These are phyloP conservation scores for Bassia scoparia DNA, from an alignment of 148 eudicot genomes.

Conservation along the genomic window DNA sequence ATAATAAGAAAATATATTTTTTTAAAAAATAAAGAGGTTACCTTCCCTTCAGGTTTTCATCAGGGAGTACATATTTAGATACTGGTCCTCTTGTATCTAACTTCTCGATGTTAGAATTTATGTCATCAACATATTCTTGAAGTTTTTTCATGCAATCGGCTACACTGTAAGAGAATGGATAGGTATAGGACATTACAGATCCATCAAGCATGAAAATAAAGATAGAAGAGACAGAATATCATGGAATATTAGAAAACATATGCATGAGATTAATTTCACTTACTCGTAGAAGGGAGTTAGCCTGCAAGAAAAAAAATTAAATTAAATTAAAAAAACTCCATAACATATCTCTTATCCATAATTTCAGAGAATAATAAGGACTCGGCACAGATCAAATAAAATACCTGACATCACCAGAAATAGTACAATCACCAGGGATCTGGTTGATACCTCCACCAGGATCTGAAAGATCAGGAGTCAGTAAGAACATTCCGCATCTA, in stretches of 20 bases:
- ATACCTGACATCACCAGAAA: slow-evolving; percentile 95
- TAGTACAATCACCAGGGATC: slow-evolving; percentile 77
- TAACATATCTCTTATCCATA: background rate
- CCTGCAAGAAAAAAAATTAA: slow-evolving; percentile 80
- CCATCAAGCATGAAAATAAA: background rate
- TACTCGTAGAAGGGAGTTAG: slow-evolving; percentile 96
- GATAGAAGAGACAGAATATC: background rate
- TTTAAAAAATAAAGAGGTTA: slow-evolving; percentile 24
- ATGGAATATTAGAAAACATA: background rate
- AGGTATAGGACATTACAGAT: background rate
- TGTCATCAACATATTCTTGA: slow-evolving; percentile 71
- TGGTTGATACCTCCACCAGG: slow-evolving; percentile 97
- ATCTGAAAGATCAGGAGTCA: slow-evolving; percentile 42
- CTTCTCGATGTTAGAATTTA: slow-evolving; percentile 83
- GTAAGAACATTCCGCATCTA: slow-evolving; percentile 1
- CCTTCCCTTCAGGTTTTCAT: slow-evolving; percentile 89
- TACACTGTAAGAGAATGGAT: slow-evolving; percentile 47
- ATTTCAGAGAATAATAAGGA: background rate
- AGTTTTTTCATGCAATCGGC: slow-evolving; percentile 67
- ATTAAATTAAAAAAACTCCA: slow-evolving; percentile 6
- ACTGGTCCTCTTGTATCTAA: slow-evolving; percentile 80
- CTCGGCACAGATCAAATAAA: slow-evolving; percentile 4
- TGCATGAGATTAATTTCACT: slow-evolving; percentile 17
- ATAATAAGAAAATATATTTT: background rate
- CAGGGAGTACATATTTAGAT: slow-evolving; percentile 86